Percentiles rank a stretch among this genome's conserved stretches.
These are phyloP conservation scores for Syzygium jambos DNA, from an alignment of 345 rosid genomes.

Conservation along the genomic window DNA sequence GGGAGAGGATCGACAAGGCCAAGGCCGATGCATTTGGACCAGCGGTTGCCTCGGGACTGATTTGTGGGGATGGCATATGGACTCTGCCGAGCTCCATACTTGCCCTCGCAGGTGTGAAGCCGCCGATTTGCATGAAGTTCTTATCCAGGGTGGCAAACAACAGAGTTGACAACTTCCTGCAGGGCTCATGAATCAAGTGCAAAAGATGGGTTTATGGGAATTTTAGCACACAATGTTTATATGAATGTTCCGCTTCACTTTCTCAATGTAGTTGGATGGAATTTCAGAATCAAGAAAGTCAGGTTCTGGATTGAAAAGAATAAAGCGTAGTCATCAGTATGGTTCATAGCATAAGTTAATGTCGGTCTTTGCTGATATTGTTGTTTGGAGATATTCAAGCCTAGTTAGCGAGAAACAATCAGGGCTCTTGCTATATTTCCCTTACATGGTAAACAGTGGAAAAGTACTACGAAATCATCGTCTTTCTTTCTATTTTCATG, in stretches of 20 bases:
- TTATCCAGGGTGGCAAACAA: slow-evolving; percentile 36
- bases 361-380: background rate
- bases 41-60: slow-evolving; percentile 81
- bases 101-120: slow-evolving; percentile 43
- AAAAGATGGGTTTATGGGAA: background rate
- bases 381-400: background rate
- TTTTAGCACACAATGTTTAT: background rate
- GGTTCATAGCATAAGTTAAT: background rate
- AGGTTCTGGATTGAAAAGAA: background rate
- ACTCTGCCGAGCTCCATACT: slow-evolving; percentile 62
- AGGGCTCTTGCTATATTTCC: background rate
- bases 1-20: slow-evolving; percentile 53
- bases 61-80: slow-evolving; percentile 84
- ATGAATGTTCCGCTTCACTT: background rate
- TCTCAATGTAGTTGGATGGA: background rate
- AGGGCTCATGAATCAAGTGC: background rate
- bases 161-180: slow-evolving; percentile 43
- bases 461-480: background rate
- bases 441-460: background rate
- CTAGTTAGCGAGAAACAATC: background rate
- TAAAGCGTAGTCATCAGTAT: background rate
- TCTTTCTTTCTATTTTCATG: background rate
- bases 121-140: slow-evolving; percentile 89
- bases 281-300: background rate
- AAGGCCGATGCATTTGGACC: slow-evolving; percentile 64